Base-by-base conservation (phyloP, 495 filamentous ascomycete genomes). In the Chaetomidium leptoderma region DNA sequence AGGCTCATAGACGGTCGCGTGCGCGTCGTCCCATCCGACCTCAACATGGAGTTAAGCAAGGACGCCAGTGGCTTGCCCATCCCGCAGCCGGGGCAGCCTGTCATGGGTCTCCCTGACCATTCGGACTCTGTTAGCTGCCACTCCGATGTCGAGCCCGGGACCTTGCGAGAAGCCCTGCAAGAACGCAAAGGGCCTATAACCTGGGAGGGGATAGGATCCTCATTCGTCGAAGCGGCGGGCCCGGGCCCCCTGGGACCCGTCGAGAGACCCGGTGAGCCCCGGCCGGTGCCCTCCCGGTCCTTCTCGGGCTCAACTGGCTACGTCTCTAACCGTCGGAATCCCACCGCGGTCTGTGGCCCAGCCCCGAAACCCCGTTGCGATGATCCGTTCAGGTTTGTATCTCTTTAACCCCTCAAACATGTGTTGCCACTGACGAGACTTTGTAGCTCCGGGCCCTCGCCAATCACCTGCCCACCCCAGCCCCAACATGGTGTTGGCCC, bases 1-100 rank as follows among this genome's bases (percentile, higher is more conserved):
- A 81, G 79, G 27, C 79, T 85, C 21, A 74, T 75, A 57, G 81
- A 78, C 61, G 81, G 80, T 57, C 76, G 76, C 53, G 76, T 80
- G 64, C 77, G 79, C 58, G 78, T 83, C 32, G 66, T 75, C 50
- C 70, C 73, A 21, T 76, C 75, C 63, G 74, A 81, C 63, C 70
- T 77, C 48, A 67, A 71, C 62, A 23, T 19, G 7, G 65, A 73
- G 47, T 63, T 49, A 53, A 51, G 64, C 36, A 72, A 73, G 16
- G 39, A 23, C 6, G 7, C 2, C 6, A n/a, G 17, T 24, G 3
- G 9, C 35, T 24, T 29, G 19, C 59, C 68, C 57, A 40, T 57
- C 43, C 46, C 60, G 10, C 42, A 40, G 19, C 51, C 52, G 0
- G 62, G 64, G 16, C 63, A 39, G 14, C 30, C 44, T n/a, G n/a